Evolutionary conservation across 208 protist species (phyloP).

Genomic region (Wallacemonas sp.): DNA sequence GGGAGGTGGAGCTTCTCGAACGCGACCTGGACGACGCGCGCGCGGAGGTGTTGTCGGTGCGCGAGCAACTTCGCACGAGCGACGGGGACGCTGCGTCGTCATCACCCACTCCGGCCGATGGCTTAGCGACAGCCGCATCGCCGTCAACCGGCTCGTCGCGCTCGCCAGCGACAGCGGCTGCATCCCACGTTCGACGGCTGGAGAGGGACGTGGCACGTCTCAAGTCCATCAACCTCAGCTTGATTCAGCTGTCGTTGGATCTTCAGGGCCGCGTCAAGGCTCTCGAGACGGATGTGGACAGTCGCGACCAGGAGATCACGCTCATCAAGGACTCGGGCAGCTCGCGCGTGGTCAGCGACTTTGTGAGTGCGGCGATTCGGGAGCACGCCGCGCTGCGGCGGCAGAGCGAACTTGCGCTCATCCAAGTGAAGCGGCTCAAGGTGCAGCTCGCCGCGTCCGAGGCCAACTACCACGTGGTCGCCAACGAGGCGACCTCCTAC

Average conservation of each 20-base stretch:
- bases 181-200: constrained; percentile 28
- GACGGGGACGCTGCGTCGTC: neutral
- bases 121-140: too few relatives aligned
- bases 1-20: constrained; percentile 75
- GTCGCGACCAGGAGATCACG: constrained; percentile 64
- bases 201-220: constrained; percentile 80
- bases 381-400: constrained; percentile 80
- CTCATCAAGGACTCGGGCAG: constrained; percentile 73
- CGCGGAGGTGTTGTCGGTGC: constrained; percentile 48
- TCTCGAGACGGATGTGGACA: constrained; percentile 69
- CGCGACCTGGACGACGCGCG: constrained; percentile 61
- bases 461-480: constrained; percentile 84
- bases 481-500: constrained; percentile 86
- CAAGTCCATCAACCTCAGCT: constrained; percentile 85
- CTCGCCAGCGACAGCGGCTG: too few relatives aligned
- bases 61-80: constrained; percentile 14
- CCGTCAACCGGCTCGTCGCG: too few relatives aligned
- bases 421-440: constrained; percentile 64
- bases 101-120: too few relatives aligned
- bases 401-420: constrained; percentile 78
- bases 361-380: constrained; percentile 80
- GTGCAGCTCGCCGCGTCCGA: constrained; percentile 84
- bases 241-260: constrained; percentile 83
- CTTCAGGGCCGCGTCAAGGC: constrained; percentile 64
- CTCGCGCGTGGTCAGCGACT: constrained; percentile 66